These are phyloP conservation scores for Lathyrus tuberosus DNA, from an alignment of 306 rosid genomes.

Conservation along the genomic window DNA sequence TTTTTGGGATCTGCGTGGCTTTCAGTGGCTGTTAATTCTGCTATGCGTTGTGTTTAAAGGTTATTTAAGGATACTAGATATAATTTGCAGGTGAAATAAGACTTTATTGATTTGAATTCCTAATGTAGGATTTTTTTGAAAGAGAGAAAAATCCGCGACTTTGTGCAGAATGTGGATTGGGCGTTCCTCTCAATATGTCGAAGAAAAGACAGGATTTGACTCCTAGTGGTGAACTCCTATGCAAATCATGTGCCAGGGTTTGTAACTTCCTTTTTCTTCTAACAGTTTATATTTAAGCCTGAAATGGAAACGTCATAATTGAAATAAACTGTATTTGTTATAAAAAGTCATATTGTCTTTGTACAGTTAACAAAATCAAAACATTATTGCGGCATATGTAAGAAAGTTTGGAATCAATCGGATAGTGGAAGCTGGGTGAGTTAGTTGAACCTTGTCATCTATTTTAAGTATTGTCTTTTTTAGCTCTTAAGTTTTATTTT, in stretches of 20 bases:
- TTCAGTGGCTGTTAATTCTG: constrained; percentile 2
- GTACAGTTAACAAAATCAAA: constrained; percentile 79
- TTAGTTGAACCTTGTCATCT: constrained; percentile 36
- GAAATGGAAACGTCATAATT: constrained; percentile 29
- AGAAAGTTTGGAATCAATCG: constrained; percentile 84
- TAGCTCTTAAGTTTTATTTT: background rate
- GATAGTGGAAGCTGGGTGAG: constrained; percentile 98
- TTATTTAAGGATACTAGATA: constrained; percentile 6
- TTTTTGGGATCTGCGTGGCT: constrained; percentile 25
- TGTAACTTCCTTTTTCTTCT: constrained; percentile 44
- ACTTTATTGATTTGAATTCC: constrained; percentile 32
- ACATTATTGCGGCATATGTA: constrained; percentile 92
- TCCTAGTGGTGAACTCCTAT: constrained; percentile 61
- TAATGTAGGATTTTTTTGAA: constrained; percentile 55
- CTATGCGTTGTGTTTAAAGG: constrained; percentile 19
- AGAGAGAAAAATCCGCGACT: constrained; percentile 49
- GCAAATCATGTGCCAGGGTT: constrained; percentile 87
- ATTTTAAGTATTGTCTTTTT: constrained; percentile 21
- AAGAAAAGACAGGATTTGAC: constrained; percentile 55
- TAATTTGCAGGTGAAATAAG: constrained; percentile 3
- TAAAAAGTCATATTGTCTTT: constrained; percentile 27
- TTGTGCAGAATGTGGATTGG: constrained; percentile 73
- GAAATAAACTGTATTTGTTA: constrained; percentile 30
- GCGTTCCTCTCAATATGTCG: constrained; percentile 59
- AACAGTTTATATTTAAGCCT: constrained; percentile 25